Evolutionary conservation across 2,329 filamentous ascomycete genomes (phyloP).

Genomic region (Cladophialophora carrionii): DNA sequence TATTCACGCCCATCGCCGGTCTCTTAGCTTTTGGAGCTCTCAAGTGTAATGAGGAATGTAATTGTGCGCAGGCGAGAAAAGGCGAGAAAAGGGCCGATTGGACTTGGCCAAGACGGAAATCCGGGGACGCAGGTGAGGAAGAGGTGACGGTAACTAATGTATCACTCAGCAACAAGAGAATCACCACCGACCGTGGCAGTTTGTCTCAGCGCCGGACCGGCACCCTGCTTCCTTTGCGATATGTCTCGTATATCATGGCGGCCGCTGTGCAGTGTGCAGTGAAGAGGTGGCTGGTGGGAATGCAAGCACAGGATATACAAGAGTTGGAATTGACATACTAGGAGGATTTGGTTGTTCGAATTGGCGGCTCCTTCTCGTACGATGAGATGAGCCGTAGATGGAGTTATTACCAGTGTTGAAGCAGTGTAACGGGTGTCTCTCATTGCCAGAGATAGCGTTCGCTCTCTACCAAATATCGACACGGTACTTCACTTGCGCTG

Average conservation of each 20-base stretch:
- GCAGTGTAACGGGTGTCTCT: not conserved
- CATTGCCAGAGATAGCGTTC: not conserved
- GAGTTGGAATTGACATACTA: not conserved
- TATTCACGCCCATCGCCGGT: not conserved
- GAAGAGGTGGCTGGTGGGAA: not conserved
- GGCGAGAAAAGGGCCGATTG: slow-evolving; percentile 22
- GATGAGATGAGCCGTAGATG: not conserved
- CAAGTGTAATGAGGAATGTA: not conserved
- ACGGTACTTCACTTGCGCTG: not conserved
- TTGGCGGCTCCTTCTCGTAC: not conserved
- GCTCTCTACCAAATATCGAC: not conserved
- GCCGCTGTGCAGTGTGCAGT: not conserved
- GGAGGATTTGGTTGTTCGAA: not conserved
- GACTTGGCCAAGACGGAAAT: not conserved
- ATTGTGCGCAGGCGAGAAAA: not conserved
- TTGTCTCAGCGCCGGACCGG: not conserved
- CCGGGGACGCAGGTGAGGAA: not conserved
- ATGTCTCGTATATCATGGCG: not conserved
- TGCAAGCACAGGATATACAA: not conserved
- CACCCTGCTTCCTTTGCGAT: not conserved
- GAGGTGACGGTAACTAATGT: not conserved
- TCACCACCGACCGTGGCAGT: not conserved
- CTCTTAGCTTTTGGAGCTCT: not conserved
- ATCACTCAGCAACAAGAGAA: slow-evolving; percentile 2
- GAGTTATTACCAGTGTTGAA: not conserved